A percentile compares a stretch with the other conserved stretches of the same genome.
These are phyloP conservation scores for Nitzschia putrida DNA, from an alignment of 108 stramenopile genomes.

Conservation along the genomic window DNA sequence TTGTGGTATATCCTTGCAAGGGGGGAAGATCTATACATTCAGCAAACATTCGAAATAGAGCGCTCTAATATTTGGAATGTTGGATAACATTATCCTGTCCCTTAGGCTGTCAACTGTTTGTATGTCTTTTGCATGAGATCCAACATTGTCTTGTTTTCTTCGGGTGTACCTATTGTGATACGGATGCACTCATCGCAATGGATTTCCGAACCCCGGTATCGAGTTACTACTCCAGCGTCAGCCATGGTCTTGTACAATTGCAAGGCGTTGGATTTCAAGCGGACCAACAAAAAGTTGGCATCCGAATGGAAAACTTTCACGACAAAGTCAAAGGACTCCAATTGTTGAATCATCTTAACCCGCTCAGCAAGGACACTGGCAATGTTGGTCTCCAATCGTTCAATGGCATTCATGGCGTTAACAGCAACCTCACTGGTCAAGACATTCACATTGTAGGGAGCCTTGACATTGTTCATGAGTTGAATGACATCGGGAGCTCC, in stretches of 20 bases:
- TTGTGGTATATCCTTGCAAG: too few species aligned
- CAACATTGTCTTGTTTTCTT: conserved; percentile 86
- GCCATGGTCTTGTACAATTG: conserved; percentile 93
- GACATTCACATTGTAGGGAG: conserved; percentile 94
- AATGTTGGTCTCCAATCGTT: conserved; percentile 68
- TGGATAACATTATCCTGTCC: too few species aligned
- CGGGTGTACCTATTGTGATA: conserved; percentile 86
- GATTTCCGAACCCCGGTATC: conserved; percentile 91
- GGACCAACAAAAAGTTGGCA: conserved; percentile 90
- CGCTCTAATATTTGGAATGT: background rate
- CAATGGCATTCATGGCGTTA: conserved; percentile 67
- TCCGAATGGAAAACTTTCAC: conserved; percentile 77
- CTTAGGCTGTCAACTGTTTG: conserved; percentile 21
- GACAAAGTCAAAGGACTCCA: conserved; percentile 77
- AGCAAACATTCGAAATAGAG: background rate
- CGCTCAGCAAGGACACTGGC: conserved; percentile 61
- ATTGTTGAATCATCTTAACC: conserved; percentile 45
- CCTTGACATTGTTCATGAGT: conserved; percentile 96
- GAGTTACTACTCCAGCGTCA: conserved; percentile 80
- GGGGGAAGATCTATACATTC: too few species aligned
- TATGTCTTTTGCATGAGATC: conserved; percentile 50
- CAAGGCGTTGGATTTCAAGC: conserved; percentile 72
- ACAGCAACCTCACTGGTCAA: conserved; percentile 83
- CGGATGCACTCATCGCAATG: conserved; percentile 94
- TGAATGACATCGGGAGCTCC: conserved; percentile 87